These are phyloP conservation scores for Melastoma malabathricum DNA, from an alignment of 345 rosid species.

Conservation along the genomic window DNA sequence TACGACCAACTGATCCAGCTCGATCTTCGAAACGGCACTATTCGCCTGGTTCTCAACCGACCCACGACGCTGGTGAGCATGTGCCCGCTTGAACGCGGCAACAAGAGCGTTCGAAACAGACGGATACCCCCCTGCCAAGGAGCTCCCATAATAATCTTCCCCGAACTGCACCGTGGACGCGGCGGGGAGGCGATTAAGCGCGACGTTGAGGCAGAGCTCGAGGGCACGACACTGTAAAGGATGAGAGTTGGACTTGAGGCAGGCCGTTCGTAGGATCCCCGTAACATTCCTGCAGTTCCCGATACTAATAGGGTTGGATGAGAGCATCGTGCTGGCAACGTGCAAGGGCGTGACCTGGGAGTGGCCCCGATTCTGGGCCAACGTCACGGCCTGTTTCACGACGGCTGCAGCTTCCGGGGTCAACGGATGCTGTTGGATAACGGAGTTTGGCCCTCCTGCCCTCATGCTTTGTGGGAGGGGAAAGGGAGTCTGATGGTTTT, in stretches of 20 bases:
- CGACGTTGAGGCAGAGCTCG: slow-evolving; percentile 75
- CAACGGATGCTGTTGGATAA: slow-evolving; percentile 11
- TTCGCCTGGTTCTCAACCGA: slow-evolving; percentile 32
- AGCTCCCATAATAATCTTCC: neutral
- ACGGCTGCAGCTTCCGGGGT: slow-evolving; percentile 11
- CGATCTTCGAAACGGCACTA: slow-evolving; percentile 11
- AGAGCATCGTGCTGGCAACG: slow-evolving; percentile 53
- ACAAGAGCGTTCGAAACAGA: slow-evolving; percentile 62
- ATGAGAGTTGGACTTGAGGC: slow-evolving; percentile 48
- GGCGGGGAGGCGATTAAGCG: slow-evolving; percentile 60
- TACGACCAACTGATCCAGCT: slow-evolving; percentile 52
- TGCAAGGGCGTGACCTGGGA: slow-evolving; percentile 22
- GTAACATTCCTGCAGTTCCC: slow-evolving; percentile 12
- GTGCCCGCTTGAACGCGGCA: slow-evolving; percentile 68
- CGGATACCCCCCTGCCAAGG: slow-evolving; percentile 18
- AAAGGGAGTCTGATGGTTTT: too few species aligned
- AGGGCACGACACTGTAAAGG: slow-evolving; percentile 64
- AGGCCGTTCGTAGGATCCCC: slow-evolving; percentile 43
- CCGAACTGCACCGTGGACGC: slow-evolving; percentile 11
- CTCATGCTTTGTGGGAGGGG: too few species aligned
- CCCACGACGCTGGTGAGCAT: slow-evolving; percentile 68
- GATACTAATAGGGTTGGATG: slow-evolving; percentile 9
- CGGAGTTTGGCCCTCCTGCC: too few species aligned
- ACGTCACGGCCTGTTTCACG: slow-evolving; percentile 6
- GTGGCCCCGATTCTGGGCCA: slow-evolving; percentile 10